A percentile compares a stretch with the other conserved stretches of the same genome.
Evolutionary conservation across 73 alveolate genomes (phyloP).

Genomic region (Symbiodinium natans): DNA sequence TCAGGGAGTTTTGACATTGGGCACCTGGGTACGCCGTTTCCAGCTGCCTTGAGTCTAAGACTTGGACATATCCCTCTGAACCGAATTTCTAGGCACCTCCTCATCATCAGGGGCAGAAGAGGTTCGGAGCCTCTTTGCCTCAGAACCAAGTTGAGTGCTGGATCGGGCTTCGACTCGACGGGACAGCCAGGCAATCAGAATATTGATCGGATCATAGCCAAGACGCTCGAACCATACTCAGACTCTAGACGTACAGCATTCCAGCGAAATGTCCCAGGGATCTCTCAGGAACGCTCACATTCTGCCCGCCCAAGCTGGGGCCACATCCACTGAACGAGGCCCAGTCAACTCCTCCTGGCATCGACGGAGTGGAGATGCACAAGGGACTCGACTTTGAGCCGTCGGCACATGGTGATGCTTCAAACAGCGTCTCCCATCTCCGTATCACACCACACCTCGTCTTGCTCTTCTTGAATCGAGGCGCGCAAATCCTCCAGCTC

Average conservation of each 20-base stretch:
- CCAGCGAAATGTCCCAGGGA: not conserved
- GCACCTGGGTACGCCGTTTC: no score
- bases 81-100: not conserved
- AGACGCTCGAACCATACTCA: no score
- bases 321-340: not conserved
- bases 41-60: no score
- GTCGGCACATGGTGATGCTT: no score
- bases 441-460: not conserved
- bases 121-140: slow-evolving; percentile 2
- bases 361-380: no score
- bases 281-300: not conserved
- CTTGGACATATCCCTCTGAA: no score
- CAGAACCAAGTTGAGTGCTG: no score
- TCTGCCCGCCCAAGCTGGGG: not conserved
- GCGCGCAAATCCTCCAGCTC: slow-evolving; percentile 34
- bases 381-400: no score
- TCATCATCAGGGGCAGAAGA: not conserved
- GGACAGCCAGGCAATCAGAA: no score
- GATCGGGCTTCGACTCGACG: no score
- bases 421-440: not conserved
- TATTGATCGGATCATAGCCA: no score
- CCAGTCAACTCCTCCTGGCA: not conserved
- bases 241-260: not conserved
- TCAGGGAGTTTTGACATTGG: no score
- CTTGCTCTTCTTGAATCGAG: slow-evolving; percentile 12